Base-by-base conservation (phyloP, 441 rosid species). In the Viola pubescens region DNA sequence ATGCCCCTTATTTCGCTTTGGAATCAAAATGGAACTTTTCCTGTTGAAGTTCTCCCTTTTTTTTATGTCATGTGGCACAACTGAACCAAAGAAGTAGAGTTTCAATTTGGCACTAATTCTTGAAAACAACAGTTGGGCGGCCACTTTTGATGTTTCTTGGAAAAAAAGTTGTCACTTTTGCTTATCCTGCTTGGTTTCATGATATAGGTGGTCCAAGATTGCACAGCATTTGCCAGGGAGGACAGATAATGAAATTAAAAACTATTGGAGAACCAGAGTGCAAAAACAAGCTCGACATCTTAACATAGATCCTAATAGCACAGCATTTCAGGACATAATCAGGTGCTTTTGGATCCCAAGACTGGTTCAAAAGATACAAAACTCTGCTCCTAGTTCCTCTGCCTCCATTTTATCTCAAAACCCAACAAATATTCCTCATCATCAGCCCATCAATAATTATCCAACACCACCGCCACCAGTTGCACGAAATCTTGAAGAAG, bases 251-350 rank as follows among this genome's bases (percentile, higher is more conserved):
- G 92, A 86, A 50, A 86, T 86, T 46, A 86, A 86, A 68, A 84
- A 86, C 56, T 84, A 83, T n/a, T 86, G 94, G 94, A 80, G 91
- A 72, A 87, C 95, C 9, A 65, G 94, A n/a, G 86, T 86, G 50
- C 83, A 82, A 5, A 84, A 82, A 67, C 88, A 82, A 54, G 94
- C 94, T 0, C 73, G 73, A 16, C 77, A 80, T 43, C 81, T 86
- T 2, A 84, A 81, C 51, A 59, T 81, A 11, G 94, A 84, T 44
- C 76, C 73, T 10, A 78, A 81, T 26, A 77, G 89, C 71, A 43
- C 63, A 12, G 72, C 74, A 34, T 86, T 86, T 65, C 73, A 71
- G 59, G 83, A 80, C 7, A 60, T 74, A 37, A 68, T 86, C 19
- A 69, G 68, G 51, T 51, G 73, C 51, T 58, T 56, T 16, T 79